Base-by-base conservation (phyloP, 2,329 filamentous ascomycete genomes). In the Leptographium lundbergii region DNA sequence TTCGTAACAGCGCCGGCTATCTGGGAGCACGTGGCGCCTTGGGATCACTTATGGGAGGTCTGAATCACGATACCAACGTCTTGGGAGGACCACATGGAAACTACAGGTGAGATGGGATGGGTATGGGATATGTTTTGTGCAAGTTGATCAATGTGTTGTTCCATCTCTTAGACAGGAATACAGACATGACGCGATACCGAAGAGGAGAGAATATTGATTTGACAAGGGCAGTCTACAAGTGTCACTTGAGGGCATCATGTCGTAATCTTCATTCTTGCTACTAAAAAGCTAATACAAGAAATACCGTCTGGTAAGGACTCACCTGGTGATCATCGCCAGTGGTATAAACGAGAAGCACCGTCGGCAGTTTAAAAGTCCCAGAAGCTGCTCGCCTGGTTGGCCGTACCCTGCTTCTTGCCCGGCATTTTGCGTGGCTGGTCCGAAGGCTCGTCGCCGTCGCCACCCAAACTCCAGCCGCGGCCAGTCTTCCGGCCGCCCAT, bases 401-500 rank as follows among this genome's bases (percentile, higher is more conserved):
- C 68, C 50, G 64, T 65, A 57, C 66, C 65, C 57, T 66, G 70
- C 67, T 73, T 74, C 66, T 74, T 74, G 50, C 73, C 72, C 6
- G 71, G 69, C 9, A 70, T 69, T 11, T 70, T 63, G 48, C 68
- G 65, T 56, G 68, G 62, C n/a, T 62, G 66, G 54, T 68, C 66
- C 36, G 14, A 17, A 57, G 60, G 76, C 72, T 27, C 77, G 76
- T 77, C 77, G 74, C 57, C 59, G 47, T 64, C 63, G 6, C 77
- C 75, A 77, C 79, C 79, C 62, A 84, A 80, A 13, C 83, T 75
- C 82, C 84, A 87, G 67, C 77, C 71, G 59, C 80, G 73, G 60
- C 79, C 74, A 53, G 45, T 77, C 69, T 77, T 81, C 61, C 75
- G 74, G 48, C 81, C 80, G 52, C 85, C 85, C 84, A 87, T 87